Conservation (phyloP, 75 land plant genomes). For the Ceratopteris richardii region DNA sequence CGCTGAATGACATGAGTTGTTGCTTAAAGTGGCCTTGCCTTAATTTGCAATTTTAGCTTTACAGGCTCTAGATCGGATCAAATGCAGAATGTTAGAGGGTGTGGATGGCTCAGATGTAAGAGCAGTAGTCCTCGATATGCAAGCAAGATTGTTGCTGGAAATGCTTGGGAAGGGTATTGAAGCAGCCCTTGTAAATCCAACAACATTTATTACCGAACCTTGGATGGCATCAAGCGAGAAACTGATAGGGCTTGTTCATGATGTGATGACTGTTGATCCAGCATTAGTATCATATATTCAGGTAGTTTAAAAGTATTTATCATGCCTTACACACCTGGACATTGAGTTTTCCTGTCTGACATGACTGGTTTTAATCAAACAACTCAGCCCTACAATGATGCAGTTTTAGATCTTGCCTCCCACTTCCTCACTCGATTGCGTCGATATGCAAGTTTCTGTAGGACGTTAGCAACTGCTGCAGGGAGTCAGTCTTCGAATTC, state of each 20-base stretch:
- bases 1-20: too few relatives aligned
- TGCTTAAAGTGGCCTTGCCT: not conserved
- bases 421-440: conserved; percentile 94
- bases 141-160: conserved; percentile 89
- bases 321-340: not conserved
- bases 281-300: conserved; percentile 68
- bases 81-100: conserved; percentile 91
- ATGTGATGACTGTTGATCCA: conserved; percentile 92
- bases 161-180: conserved; percentile 99
- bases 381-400: conserved; percentile 97
- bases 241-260: conserved; percentile 62
- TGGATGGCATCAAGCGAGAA: conserved; percentile 92
- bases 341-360: too few relatives aligned
- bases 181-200: conserved; percentile 84
- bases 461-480: conserved; percentile 92
- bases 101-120: conserved; percentile 95
- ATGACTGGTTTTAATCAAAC: too few relatives aligned
- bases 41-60: not conserved
- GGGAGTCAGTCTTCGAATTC: conserved; percentile 38
- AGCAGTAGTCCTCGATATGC: conserved; percentile 96
- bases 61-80: conserved; percentile 92
- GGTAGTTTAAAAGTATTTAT: conserved; percentile 27
- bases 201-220: conserved; percentile 79
- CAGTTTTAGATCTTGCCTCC: conserved; percentile 91
- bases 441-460: conserved; percentile 98